These are phyloP conservation scores for Zizania palustris DNA, from an alignment of 202 grass and related monocot genomes.

Conservation along the genomic window DNA sequence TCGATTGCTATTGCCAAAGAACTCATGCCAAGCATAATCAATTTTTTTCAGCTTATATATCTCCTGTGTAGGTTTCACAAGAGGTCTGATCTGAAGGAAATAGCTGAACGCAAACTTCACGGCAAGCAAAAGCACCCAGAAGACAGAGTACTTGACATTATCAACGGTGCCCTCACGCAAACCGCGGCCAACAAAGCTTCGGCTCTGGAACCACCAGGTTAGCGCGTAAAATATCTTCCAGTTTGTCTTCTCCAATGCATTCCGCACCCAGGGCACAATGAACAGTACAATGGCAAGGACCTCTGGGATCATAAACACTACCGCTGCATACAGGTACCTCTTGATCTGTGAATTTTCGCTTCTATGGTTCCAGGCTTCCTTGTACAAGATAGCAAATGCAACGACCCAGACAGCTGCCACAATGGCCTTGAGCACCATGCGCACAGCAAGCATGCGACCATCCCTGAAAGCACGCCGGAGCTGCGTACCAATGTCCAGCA, in stretches of 20 bases:
- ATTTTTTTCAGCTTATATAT: constrained; percentile 56
- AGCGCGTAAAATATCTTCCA: constrained; percentile 82
- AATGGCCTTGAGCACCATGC: constrained; percentile 86
- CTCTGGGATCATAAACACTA: constrained; percentile 75
- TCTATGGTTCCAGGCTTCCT: constrained; percentile 54
- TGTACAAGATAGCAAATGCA: constrained; percentile 63
- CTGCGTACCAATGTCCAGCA: constrained; percentile 85
- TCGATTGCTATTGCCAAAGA: constrained; percentile 78
- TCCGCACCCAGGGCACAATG: constrained; percentile 81
- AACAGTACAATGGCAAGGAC: constrained; percentile 70
- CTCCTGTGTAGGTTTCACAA: constrained; percentile 79
- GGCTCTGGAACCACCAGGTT: constrained; percentile 98
- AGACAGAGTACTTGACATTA: constrained; percentile 76
- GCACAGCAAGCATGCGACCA: constrained; percentile 56
- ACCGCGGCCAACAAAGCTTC: constrained; percentile 85
- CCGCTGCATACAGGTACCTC: constrained; percentile 67
- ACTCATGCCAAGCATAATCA: constrained; percentile 79
- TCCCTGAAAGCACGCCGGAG: constrained; percentile 75
- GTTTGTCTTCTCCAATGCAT: constrained; percentile 86
- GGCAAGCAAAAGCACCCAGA: constrained; percentile 75
- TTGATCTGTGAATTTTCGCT: constrained; percentile 48
- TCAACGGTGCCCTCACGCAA: constrained; percentile 81
- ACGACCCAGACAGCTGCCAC: constrained; percentile 73
- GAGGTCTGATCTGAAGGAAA: constrained; percentile 89
- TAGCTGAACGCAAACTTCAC: constrained; percentile 93